These are phyloP conservation scores for Thermothielavioides terrestris DNA, from an alignment of 495 filamentous ascomycete species.

Conservation along the genomic window DNA sequence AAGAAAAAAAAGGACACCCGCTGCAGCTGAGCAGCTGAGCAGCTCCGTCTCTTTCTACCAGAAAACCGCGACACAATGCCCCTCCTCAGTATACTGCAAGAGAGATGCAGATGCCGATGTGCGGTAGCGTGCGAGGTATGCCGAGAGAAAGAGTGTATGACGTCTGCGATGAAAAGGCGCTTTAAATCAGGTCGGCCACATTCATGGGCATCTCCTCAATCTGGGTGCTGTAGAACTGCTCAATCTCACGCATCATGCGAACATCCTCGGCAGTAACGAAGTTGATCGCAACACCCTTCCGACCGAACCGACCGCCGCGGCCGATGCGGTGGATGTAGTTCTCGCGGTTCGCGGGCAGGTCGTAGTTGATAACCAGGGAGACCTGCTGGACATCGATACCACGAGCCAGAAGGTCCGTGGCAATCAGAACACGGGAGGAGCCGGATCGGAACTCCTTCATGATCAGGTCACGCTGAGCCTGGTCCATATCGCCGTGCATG, in stretches of 20 bases:
- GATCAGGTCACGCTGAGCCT: constrained; percentile 93
- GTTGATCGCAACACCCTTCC: constrained; percentile 99
- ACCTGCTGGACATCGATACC: constrained; percentile 99
- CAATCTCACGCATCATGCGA: constrained; percentile 93
- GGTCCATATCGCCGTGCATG: constrained; percentile 99
- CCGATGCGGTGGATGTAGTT: constrained; percentile 99
- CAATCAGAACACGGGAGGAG: constrained; percentile 93
- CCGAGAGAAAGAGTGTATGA: constrained; percentile 20
- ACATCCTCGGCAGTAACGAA: constrained; percentile 98
- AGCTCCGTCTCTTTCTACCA: constrained; percentile 20
- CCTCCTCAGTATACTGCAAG: constrained; percentile 16
- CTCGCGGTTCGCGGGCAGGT: constrained; percentile 95
- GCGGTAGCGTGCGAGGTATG: constrained; percentile 18
- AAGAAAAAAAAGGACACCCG: constrained; percentile 13
- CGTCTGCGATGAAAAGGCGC: constrained; percentile 7
- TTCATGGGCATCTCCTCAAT: constrained; percentile 99
- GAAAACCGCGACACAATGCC: constrained; percentile 19
- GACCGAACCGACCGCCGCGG: constrained; percentile 87
- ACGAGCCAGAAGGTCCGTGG: constrained; percentile 93
- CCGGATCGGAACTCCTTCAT: constrained; percentile 99
- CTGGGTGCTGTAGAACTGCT: constrained; percentile 93
- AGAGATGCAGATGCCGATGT: constrained; percentile 20
- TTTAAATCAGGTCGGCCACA: constrained; percentile 55
- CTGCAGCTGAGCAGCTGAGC: constrained; percentile 11
- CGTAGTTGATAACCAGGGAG: constrained; percentile 99